Evolutionary conservation across 192 early-diverging fungal species (phyloP).

Genomic region (Mortierella claussenii): DNA sequence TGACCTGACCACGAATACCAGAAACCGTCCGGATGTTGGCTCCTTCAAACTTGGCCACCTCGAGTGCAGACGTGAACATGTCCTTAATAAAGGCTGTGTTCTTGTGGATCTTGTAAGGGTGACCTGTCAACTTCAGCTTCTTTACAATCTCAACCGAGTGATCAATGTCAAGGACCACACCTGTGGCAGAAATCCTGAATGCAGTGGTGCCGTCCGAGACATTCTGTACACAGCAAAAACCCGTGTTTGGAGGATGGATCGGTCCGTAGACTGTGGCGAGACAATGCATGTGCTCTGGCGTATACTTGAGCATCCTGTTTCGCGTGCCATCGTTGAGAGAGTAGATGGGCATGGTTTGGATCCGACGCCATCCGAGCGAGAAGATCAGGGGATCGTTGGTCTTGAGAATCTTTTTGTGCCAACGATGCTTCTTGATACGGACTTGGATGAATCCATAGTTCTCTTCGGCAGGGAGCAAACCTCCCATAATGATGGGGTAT

Average conservation of each 20-base stretch:
- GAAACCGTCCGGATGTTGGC: conserved; percentile 95
- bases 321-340: conserved; percentile 91
- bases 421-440: conserved; percentile 97
- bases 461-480: conserved; percentile 89
- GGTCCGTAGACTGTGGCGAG: conserved; percentile 95
- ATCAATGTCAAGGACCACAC: conserved; percentile 93
- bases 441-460: conserved; percentile 95
- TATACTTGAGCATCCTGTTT: conserved; percentile 99
- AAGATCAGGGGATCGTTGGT: conserved; percentile 98
- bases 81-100: conserved; percentile 98
- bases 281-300: conserved; percentile 99
- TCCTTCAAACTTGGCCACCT: conserved; percentile 99
- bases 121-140: conserved; percentile 98
- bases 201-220: conserved; percentile 66
- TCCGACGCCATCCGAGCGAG: conserved; percentile 97
- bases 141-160: conserved; percentile 96
- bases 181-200: conserved; percentile 98
- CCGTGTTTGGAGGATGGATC: conserved; percentile 94
- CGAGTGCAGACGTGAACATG: conserved; percentile 97
- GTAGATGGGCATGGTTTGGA: conserved; percentile 96
- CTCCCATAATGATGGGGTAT: conserved; percentile 93
- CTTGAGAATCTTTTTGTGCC: conserved; percentile 96
- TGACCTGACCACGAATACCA: conserved; percentile 98
- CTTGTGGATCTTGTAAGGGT: conserved; percentile 94
- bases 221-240: conserved; percentile 93